phyloP scores from a whole-genome alignment of 495 filamentous ascomycete genomes.

The Ramalina peruviana region DNA sequence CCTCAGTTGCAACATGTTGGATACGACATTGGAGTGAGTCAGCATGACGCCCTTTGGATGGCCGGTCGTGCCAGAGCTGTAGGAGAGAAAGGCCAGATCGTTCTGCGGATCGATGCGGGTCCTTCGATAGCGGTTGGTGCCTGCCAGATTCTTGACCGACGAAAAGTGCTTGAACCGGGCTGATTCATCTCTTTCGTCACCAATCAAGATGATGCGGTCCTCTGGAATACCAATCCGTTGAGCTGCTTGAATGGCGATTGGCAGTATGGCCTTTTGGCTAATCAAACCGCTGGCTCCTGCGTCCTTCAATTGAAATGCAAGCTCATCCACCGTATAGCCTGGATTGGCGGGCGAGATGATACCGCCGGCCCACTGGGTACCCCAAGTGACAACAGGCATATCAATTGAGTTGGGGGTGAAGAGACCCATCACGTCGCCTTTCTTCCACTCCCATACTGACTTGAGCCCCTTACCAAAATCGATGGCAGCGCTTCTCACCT shows the following conservation, averaged over 20 bases:
- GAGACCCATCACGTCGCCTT: conserved; percentile 62
- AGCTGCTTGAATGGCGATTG: conserved; percentile 51
- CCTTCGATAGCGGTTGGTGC: conserved; percentile 25
- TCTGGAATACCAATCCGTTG: conserved; percentile 48
- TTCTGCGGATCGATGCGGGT: conserved; percentile 35
- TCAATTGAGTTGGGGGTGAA: conserved; percentile 68
- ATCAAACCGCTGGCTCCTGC: conserved; percentile 62
- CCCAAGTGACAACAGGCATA: conserved; percentile 57
- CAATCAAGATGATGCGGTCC: conserved; percentile 59
- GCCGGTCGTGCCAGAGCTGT: conserved; percentile 84
- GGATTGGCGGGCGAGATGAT: conserved; percentile 75
- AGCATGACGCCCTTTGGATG: conserved; percentile 90
- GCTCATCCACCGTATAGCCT: conserved; percentile 69
- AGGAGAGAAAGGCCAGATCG: conserved; percentile 53
- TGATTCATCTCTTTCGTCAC: conserved; percentile 51
- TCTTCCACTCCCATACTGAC: conserved; percentile 61
- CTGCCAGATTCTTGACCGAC: conserved; percentile 46
- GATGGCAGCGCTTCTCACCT: conserved; percentile 47
- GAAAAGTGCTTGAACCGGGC: conserved; percentile 61
- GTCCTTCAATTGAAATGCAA: conserved; percentile 78
- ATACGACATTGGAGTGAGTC: conserved; percentile 65
- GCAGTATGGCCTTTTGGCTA: conserved; percentile 52
- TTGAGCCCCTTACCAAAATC: conserved; percentile 72
- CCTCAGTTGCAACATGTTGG: conserved; percentile 48
- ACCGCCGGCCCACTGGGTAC: conserved; percentile 73